Base-by-base conservation (phyloP, 2,329 filamentous ascomycete genomes). In the Penicillium sp. region DNA sequence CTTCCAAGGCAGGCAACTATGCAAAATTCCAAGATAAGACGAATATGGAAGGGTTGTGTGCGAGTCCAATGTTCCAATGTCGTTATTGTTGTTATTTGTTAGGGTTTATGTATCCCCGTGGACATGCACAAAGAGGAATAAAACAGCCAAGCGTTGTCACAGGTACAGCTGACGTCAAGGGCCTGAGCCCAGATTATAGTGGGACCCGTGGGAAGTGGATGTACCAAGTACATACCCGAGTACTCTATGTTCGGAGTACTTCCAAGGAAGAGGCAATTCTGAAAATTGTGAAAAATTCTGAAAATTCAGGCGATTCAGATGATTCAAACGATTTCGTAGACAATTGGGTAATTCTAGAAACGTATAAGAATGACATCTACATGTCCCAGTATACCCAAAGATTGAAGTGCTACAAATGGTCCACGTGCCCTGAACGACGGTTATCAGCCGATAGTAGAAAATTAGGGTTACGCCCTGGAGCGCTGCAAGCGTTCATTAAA, bases 391-490 rank as follows among this genome's bases (percentile, higher is more conserved):
- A 4, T 28, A 43, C 6, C 10, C 10, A 44, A 19, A 16, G 4
- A 5, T 19, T 6, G 25, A 3, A 17, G 5, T 19, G n/a, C 11
- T 44, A 19, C 1, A 26, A 26, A 37, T 42, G 25, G 19, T 55
- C 47, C 53, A 55, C 53, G 53, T 55, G 53, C 53, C 40, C 28
- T 25, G 16, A 30, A 38, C 1, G 40, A 40, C 4, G 47, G 46
- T 45, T 55, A 55, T 55, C 53, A 55, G 53, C 53, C 46, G 46
- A 53, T 53, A 53, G 42, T 42, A 14, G 16, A 28, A n/a, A 16
- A 31, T 53, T 53, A 56, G 53, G 53, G 53, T 56, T 56, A 56
- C 53, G 53, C 53, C 53, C 53, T 56, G 41, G 36, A 45, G 47
- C 53, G 47, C 53, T 55, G 48, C 41, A 55, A 55, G 53, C 53